These are phyloP conservation scores for Cystobasidium sp. DNA, from an alignment of 1,284 basidiomycete genomes.

Conservation along the genomic window DNA sequence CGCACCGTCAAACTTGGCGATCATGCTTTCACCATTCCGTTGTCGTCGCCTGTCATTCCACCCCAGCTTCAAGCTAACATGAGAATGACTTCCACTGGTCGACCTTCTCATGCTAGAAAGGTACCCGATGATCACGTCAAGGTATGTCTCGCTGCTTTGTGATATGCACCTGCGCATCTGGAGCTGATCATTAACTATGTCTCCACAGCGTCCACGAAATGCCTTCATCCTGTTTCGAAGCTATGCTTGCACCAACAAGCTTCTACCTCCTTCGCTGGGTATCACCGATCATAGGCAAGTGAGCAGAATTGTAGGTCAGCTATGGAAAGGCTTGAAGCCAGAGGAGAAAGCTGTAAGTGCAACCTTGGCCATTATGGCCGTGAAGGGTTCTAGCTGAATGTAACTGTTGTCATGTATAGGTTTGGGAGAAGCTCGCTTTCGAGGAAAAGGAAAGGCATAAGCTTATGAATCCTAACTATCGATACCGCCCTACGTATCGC, in stretches of 20 bases:
- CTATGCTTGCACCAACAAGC: slow-evolving; percentile 69
- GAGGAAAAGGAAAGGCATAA: slow-evolving; percentile 53
- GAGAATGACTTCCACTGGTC: slow-evolving; percentile 42
- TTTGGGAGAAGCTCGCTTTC: slow-evolving; percentile 53
- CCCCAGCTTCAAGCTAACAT: slow-evolving; percentile 40
- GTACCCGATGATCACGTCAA: slow-evolving; percentile 42
- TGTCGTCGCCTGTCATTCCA: slow-evolving; percentile 30
- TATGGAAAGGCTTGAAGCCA: slow-evolving; percentile 52
- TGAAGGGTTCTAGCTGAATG: no score
- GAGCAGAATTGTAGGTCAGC: slow-evolving; percentile 52
- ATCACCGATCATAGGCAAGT: slow-evolving; percentile 55
- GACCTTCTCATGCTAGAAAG: slow-evolving; percentile 39
- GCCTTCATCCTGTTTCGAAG: slow-evolving; percentile 94
- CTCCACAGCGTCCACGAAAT: slow-evolving; percentile 85
- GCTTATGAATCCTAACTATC: slow-evolving; percentile 52
- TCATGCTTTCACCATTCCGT: slow-evolving; percentile 25
- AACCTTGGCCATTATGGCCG: neutral
- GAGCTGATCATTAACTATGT: no score
- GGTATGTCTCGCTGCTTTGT: slow-evolving; percentile 28
- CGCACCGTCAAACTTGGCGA: slow-evolving; percentile 20
- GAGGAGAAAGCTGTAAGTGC: slow-evolving; percentile 48
- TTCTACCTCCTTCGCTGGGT: slow-evolving; percentile 45
- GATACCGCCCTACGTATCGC: slow-evolving; percentile 52
- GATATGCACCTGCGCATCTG: no score
- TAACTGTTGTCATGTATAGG: neutral